Evolutionary conservation across 208 protist species (phyloP).

Genomic region (Leishmania guyanensis): DNA sequence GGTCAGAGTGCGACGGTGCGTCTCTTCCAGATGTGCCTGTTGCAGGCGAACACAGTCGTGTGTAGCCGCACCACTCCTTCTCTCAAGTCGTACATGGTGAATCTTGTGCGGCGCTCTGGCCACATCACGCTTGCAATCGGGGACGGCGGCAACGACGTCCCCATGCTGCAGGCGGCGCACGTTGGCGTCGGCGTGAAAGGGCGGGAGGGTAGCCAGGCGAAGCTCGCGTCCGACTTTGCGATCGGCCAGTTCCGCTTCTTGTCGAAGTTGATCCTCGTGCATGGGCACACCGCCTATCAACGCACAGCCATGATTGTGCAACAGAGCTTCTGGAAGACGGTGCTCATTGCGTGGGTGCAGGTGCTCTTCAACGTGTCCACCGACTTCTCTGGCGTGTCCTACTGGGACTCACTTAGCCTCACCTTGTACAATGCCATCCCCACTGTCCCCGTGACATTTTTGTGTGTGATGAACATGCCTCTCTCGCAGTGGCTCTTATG

Average conservation of each 20-base stretch:
- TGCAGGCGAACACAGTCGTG: slow-evolving; percentile 63
- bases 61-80: slow-evolving; percentile 75
- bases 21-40: slow-evolving; percentile 49
- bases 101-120: slow-evolving; percentile 51
- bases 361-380: slow-evolving; percentile 88
- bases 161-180: slow-evolving; percentile 94
- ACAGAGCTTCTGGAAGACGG: slow-evolving; percentile 97
- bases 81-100: slow-evolving; percentile 71
- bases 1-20: slow-evolving; percentile 35
- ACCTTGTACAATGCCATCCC: slow-evolving; percentile 89
- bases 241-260: slow-evolving; percentile 93
- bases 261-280: slow-evolving; percentile 90
- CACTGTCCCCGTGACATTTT: slow-evolving; percentile 82
- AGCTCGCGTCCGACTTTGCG: slow-evolving; percentile 90
- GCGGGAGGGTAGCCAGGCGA: slow-evolving; percentile 89
- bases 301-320: slow-evolving; percentile 93
- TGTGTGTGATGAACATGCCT: slow-evolving; percentile 85
- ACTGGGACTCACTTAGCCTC: slow-evolving; percentile 89
- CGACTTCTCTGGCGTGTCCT: slow-evolving; percentile 82
- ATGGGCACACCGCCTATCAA: slow-evolving; percentile 92
- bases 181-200: slow-evolving; percentile 92
- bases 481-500: slow-evolving; percentile 62
- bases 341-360: slow-evolving; percentile 93
- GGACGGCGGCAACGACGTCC: slow-evolving; percentile 95
- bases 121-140: slow-evolving; percentile 90